Evolutionary conservation across 768 basidiomycete species (phyloP).

Genomic region (Pleurotus giganteus): DNA sequence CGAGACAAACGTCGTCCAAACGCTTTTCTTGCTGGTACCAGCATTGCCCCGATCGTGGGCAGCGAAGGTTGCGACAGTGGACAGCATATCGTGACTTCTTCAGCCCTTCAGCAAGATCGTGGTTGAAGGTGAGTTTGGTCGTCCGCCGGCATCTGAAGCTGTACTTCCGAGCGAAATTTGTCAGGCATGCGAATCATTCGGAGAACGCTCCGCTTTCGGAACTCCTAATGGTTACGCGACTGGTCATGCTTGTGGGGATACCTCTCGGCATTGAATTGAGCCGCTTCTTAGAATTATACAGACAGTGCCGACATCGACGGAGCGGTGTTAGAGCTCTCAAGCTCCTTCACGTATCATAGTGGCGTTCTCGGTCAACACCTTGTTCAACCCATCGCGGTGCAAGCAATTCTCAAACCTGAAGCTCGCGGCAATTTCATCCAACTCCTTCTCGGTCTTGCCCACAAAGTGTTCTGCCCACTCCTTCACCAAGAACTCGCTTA

Average conservation of each 20-base stretch:
- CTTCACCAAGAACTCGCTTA: slow-evolving; percentile 68
- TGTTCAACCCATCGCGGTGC: slow-evolving; percentile 66
- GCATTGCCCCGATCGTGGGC: not conserved
- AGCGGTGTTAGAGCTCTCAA: not conserved
- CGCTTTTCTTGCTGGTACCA: not conserved
- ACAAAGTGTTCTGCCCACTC: slow-evolving; percentile 75
- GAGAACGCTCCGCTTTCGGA: too few relatives aligned
- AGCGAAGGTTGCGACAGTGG: not conserved
- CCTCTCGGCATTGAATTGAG: too few relatives aligned
- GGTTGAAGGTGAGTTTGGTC: not conserved
- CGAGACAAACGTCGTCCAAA: not conserved
- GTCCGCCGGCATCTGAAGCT: too few relatives aligned
- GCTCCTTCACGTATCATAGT: not conserved
- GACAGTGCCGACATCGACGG: not conserved
- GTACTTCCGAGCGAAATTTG: not conserved
- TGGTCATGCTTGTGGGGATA: too few relatives aligned
- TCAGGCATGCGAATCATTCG: not conserved
- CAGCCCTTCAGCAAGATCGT: not conserved
- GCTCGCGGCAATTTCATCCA: slow-evolving; percentile 72
- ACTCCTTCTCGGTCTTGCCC: slow-evolving; percentile 55
- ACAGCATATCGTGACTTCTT: not conserved
- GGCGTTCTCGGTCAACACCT: slow-evolving; percentile 45
- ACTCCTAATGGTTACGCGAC: too few relatives aligned
- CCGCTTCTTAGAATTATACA: too few relatives aligned
- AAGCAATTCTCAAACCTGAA: slow-evolving; percentile 71